Conservation (phyloP, 2,329 filamentous ascomycete genomes). For the Ceratocystis harringtonii region DNA sequence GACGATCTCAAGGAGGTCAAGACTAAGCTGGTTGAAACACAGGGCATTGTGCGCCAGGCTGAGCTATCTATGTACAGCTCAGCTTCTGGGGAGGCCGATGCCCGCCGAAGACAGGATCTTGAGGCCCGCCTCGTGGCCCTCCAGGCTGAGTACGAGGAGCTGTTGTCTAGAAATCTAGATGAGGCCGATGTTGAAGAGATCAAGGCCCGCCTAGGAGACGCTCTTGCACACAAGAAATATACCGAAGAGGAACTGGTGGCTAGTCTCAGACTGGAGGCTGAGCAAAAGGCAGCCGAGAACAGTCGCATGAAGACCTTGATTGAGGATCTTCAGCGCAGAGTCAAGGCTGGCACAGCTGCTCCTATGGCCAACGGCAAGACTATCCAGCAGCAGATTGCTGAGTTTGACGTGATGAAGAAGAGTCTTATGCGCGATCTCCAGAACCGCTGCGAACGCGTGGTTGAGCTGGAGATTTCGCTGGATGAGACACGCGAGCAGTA, state of each 20-base stretch:
- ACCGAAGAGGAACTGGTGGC: slow-evolving; percentile 58
- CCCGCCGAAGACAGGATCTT: slow-evolving; percentile 57
- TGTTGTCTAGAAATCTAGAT: slow-evolving; percentile 64
- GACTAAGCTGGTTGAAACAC: slow-evolving; percentile 68
- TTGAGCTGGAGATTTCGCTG: slow-evolving; percentile 93
- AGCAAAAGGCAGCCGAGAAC: slow-evolving; percentile 68
- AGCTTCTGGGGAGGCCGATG: slow-evolving; percentile 47
- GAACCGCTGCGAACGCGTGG: slow-evolving; percentile 93
- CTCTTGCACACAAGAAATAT: slow-evolving; percentile 60
- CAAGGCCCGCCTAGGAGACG: slow-evolving; percentile 62
- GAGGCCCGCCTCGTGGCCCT: slow-evolving; percentile 60
- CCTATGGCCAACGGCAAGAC: slow-evolving; percentile 73
- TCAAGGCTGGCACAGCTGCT: slow-evolving; percentile 45
- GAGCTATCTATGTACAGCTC: slow-evolving; percentile 69
- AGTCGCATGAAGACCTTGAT: slow-evolving; percentile 65
- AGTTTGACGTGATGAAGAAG: slow-evolving; percentile 99
- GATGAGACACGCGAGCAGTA: slow-evolving; percentile 98
- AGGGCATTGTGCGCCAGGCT: slow-evolving; percentile 82
- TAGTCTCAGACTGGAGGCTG: slow-evolving; percentile 60
- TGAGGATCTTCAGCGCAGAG: slow-evolving; percentile 60
- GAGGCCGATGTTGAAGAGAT: slow-evolving; percentile 72
- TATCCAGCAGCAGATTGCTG: slow-evolving; percentile 91
- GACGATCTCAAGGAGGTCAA: slow-evolving; percentile 68
- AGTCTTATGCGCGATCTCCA: slow-evolving; percentile 96
- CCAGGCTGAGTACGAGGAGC: slow-evolving; percentile 69